Percentiles rank a stretch among this genome's conserved stretches.
These are phyloP conservation scores for Litsea cubeba DNA, from an alignment of 164 flowering plant genomes.

Conservation along the genomic window DNA sequence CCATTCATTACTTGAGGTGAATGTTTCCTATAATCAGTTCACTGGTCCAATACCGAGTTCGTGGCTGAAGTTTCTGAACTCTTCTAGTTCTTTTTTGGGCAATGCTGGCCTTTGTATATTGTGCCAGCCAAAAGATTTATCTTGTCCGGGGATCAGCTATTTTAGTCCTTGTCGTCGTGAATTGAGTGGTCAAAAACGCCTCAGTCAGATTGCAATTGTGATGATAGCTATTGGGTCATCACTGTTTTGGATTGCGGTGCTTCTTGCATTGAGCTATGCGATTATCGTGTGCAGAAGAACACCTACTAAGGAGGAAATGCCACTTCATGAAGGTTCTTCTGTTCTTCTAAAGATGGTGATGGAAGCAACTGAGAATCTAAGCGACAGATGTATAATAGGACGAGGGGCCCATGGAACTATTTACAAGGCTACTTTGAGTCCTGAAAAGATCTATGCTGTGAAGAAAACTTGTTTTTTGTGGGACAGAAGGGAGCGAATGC, in stretches of 20 bases:
- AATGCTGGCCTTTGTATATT: slow-evolving; percentile 54
- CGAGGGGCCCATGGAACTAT: slow-evolving; percentile 85
- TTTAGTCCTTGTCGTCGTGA: slow-evolving; percentile 12
- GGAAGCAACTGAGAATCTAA: slow-evolving; percentile 65
- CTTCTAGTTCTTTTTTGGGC: slow-evolving; percentile 53
- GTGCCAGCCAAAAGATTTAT: slow-evolving; percentile 22
- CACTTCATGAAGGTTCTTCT: slow-evolving; percentile 45
- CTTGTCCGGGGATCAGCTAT: slow-evolving; percentile 17
- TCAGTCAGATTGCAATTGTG: slow-evolving; percentile 23
- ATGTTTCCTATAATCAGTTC: slow-evolving; percentile 63
- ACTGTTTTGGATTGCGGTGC: slow-evolving; percentile 24
- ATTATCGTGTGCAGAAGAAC: slow-evolving; percentile 16
- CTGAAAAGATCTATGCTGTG: slow-evolving; percentile 45
- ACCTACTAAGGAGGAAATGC: slow-evolving; percentile 17
- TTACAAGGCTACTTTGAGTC: slow-evolving; percentile 50
- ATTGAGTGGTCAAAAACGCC: slow-evolving; percentile 18
- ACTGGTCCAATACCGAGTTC: slow-evolving; percentile 49
- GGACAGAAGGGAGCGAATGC: slow-evolving; percentile 31
- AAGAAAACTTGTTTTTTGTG: slow-evolving; percentile 53
- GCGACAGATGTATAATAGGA: slow-evolving; percentile 53
- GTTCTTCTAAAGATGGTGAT: slow-evolving; percentile 44
- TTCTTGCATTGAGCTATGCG: slow-evolving; percentile 23
- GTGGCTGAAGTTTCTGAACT: slow-evolving; percentile 35
- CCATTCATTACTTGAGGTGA: slow-evolving; percentile 31
- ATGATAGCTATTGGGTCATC: slow-evolving; percentile 42